These are phyloP conservation scores for Zygoascus flipseniorum DNA, from an alignment of 805 yeast species.

Conservation along the genomic window DNA sequence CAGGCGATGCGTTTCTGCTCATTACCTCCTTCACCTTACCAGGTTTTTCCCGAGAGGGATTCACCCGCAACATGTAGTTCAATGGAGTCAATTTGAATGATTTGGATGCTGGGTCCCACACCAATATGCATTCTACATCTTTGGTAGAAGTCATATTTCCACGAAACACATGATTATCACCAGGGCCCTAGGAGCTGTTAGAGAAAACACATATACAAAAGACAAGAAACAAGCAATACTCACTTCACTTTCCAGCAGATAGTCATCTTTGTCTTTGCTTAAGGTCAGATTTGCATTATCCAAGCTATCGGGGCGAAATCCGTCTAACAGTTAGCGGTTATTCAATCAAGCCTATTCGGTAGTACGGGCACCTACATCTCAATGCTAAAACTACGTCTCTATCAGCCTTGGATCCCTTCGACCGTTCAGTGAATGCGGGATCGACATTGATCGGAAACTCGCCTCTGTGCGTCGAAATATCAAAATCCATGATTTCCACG, in stretches of 20 bases:
- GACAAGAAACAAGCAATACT: not conserved
- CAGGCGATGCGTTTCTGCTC: not conserved
- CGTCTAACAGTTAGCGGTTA: conserved; percentile 9
- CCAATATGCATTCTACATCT: conserved; percentile 60
- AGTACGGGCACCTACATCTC: conserved; percentile 5
- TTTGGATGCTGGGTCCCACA: conserved; percentile 54
- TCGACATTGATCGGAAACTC: conserved; percentile 10
- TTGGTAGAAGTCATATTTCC: conserved; percentile 21
- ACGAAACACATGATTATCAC: conserved; percentile 16
- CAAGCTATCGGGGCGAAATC: conserved; percentile 19
- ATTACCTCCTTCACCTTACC: not conserved
- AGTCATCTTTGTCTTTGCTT: conserved; percentile 16
- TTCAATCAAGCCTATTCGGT: not conserved
- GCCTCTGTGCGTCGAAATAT: conserved; percentile 2
- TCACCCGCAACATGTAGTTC: conserved; percentile 16
- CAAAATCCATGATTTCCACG: conserved; percentile 1
- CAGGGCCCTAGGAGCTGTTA: not conserved
- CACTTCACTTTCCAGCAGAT: conserved; percentile 8
- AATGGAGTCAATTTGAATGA: conserved; percentile 21
- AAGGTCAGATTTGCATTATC: conserved; percentile 10
- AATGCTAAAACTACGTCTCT: conserved; percentile 1
- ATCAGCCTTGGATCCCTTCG: not conserved
- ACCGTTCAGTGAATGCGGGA: not conserved
- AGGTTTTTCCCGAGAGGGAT: conserved; percentile 16
- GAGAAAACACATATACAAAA: not conserved